A percentile compares a stretch with the other conserved stretches of the same genome.
These are phyloP conservation scores for Phialophora tarda DNA, from an alignment of 2,329 filamentous ascomycete species.

Conservation along the genomic window DNA sequence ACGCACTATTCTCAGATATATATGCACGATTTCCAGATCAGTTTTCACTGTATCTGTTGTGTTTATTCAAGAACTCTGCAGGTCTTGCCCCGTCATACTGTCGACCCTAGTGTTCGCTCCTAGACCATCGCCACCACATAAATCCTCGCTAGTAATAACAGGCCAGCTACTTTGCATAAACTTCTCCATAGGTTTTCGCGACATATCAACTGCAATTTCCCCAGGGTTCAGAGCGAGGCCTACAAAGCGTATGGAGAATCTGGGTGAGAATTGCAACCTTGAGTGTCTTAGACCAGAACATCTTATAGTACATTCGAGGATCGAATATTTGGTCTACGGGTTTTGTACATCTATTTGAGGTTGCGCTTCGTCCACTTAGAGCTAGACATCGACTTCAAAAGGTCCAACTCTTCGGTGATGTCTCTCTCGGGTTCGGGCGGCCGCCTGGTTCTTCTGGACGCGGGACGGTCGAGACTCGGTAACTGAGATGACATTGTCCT, in stretches of 20 bases:
- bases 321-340: conserved; percentile 6
- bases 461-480: conserved; percentile 9
- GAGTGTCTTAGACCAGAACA: neutral
- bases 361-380: conserved; percentile 13
- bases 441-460: neutral
- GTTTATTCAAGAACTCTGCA: too few species aligned
- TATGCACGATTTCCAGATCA: too few species aligned
- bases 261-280: neutral
- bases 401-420: conserved; percentile 27
- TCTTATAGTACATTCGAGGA: neutral
- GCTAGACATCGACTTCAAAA: conserved; percentile 16
- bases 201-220: neutral
- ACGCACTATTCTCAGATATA: too few species aligned
- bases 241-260: neutral
- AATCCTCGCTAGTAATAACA: neutral
- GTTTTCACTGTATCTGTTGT: too few species aligned
- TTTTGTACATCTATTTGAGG: conserved; percentile 26
- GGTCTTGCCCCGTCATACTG: too few species aligned
- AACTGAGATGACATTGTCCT: conserved; percentile 16
- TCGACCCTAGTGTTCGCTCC: too few species aligned
- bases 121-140: neutral
- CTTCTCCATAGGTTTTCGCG: neutral
- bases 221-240: neutral
- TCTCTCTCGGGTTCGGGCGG: conserved; percentile 26
- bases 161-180: neutral